A percentile compares a stretch with the other conserved stretches of the same genome.
These are phyloP conservation scores for Heritiera fomes DNA, from an alignment of 345 rosid genomes.

Conservation along the genomic window DNA sequence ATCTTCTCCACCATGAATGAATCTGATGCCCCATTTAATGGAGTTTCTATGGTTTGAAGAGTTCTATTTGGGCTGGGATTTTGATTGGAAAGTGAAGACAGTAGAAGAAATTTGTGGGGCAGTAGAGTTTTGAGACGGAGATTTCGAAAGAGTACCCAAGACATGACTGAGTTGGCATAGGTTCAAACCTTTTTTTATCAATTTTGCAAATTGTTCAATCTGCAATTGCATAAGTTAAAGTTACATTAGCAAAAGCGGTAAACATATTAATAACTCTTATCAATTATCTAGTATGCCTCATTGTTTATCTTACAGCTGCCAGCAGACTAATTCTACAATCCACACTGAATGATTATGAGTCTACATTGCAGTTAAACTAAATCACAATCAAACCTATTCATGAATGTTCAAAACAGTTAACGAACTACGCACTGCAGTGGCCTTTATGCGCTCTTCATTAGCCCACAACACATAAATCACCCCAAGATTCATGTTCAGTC, in stretches of 20 bases:
- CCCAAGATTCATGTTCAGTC: not conserved
- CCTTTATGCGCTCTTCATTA: not conserved
- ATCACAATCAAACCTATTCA: not conserved
- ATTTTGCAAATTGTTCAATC: constrained; percentile 64
- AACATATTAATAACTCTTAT: constrained; percentile 7
- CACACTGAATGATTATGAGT: not conserved
- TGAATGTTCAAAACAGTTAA: not conserved
- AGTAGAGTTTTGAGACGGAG: not conserved
- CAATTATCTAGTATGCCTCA: not conserved
- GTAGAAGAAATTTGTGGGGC: not conserved
- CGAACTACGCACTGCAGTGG: too few species aligned
- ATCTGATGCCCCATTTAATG: constrained; percentile 25
- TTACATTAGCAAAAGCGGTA: constrained; percentile 13
- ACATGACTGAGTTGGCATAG: not conserved
- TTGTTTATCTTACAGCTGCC: not conserved
- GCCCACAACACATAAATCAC: not conserved
- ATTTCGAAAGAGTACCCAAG: not conserved
- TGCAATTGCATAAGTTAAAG: constrained; percentile 32
- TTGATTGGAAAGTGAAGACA: not conserved
- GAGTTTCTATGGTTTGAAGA: not conserved
- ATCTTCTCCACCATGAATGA: constrained; percentile 65
- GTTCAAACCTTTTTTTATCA: constrained; percentile 56
- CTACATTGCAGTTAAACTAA: constrained; percentile 20
- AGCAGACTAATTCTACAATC: not conserved
- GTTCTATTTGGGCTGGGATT: not conserved